Evolutionary conservation across 1,284 basidiomycete genomes (phyloP).

Genomic region (Irpex rosettiformis): DNA sequence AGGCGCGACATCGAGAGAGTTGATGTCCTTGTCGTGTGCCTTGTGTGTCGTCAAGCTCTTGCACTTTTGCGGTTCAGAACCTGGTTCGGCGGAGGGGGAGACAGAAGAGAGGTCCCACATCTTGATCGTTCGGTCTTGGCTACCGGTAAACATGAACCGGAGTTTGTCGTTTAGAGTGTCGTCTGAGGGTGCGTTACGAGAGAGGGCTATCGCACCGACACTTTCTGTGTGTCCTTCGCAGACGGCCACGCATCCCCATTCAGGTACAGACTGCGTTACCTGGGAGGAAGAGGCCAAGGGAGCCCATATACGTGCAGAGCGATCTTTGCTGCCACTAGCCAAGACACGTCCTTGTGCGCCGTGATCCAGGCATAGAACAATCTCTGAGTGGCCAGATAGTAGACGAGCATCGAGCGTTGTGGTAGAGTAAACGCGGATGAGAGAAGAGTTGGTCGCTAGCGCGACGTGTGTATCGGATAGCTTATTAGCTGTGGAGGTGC

Average conservation of each 20-base stretch:
- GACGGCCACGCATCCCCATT: conserved; percentile 81
- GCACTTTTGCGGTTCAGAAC: conserved; percentile 42
- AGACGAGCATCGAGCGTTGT: conserved; percentile 76
- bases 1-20: conserved; percentile 90
- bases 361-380: conserved; percentile 84
- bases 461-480: conserved; percentile 73
- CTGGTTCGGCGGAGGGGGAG: conserved; percentile 22
- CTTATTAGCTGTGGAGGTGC: conserved; percentile 10
- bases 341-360: conserved; percentile 69
- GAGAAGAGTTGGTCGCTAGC: conserved; percentile 92
- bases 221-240: conserved; percentile 96
- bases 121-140: conserved; percentile 97
- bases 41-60: conserved; percentile 86
- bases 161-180: conserved; percentile 22
- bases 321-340: conserved; percentile 92
- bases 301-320: conserved; percentile 85
- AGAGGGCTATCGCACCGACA: conserved; percentile 86
- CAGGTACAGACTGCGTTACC: conserved; percentile 31
- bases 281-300: conserved; percentile 27
- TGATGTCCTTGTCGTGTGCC: conserved; percentile 99
- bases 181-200: conserved; percentile 40
- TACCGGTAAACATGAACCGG: conserved; percentile 87
- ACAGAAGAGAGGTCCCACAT: conserved; percentile 88
- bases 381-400: conserved; percentile 86
- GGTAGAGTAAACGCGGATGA: conserved; percentile 84